Evolutionary conservation across 257 asterid genomes (phyloP), one percentile per base, ranked within the genome.

Genomic region (Scutellaria baicalensis): DNA sequence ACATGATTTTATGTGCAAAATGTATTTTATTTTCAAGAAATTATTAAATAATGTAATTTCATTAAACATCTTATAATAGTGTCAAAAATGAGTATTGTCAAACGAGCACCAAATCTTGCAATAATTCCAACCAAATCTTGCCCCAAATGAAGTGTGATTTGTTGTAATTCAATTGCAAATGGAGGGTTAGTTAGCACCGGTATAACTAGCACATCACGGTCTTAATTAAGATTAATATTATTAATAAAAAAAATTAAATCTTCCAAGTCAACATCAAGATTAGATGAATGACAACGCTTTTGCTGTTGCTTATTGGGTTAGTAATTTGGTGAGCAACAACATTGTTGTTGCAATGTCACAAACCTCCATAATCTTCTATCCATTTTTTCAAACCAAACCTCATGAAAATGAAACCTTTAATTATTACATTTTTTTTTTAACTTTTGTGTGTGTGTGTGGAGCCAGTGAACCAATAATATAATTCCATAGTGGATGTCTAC

Each of bases 261-360:
- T 17, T 35, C 55, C 4, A 23, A 35, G 77, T 74, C 79, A 5
- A 59, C 27, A n/a, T 78, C 79, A 65, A 11, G 62, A 33, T 75
- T 64, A 72, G 74, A 66, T 76, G 51, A 36, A 16, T 38, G 81
- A 73, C 11, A 42, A 11, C 33, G 75, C 48, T 51, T 51, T 14
- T 35, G 63, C 73, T 43, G 77, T 76, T 80, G 78, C 70, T 62
- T 67, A 31, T 75, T 38, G 35, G 77, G 54, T 60, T 70, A 27
- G 75, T n/a, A n/a, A n/a, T 48, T 74, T 59, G 81, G 77, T 83
- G 75, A 80, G 52, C 78, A 64, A 64, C 65, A 67, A 77, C 84
- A 73, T 65, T 74, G 78, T 74, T 71, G 86, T 77, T 79, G 82
- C 71, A 61, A 63, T 44, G 84, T 80, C 81, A 57, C 1, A 12